These are phyloP conservation scores for Dipodascus geniculatus DNA, from an alignment of 805 yeast genomes.

Conservation along the genomic window DNA sequence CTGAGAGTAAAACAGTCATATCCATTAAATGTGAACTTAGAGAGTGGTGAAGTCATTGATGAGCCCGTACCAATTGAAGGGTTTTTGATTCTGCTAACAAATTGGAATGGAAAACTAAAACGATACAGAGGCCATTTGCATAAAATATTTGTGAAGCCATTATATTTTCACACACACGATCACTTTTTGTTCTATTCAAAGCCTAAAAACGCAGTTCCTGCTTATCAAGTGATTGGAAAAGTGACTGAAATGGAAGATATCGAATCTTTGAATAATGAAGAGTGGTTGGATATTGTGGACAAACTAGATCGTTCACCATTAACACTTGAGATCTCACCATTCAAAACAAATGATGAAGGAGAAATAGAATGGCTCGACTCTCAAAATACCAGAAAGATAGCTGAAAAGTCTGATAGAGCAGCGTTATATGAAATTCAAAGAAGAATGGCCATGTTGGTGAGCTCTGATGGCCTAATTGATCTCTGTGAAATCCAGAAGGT, in stretches of 20 bases:
- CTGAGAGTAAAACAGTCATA: conserved; percentile 32
- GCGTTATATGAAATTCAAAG: conserved; percentile 63
- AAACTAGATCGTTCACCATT: conserved; percentile 23
- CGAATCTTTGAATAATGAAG: conserved; percentile 3
- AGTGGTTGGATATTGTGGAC: conserved; percentile 8
- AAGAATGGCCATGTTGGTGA: conserved; percentile 39
- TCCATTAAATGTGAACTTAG: conserved; percentile 16
- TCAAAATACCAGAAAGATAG: conserved; percentile 28
- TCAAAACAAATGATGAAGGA: conserved; percentile 33
- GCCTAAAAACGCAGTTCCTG: conserved; percentile 50
- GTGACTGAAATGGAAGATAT: conserved; percentile 21
- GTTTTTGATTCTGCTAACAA: conserved; percentile 47
- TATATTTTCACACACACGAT: conserved; percentile 54
- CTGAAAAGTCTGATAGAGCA: conserved; percentile 37
- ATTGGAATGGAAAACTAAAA: conserved; percentile 34
- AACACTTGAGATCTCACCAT: conserved; percentile 42
- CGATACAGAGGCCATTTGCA: conserved; percentile 16
- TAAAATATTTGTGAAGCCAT: conserved; percentile 38
- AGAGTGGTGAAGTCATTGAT: conserved; percentile 15
- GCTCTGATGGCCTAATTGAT: conserved; percentile 53
- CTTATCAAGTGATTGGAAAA: conserved; percentile 24
- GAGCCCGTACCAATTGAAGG: conserved; percentile 83
- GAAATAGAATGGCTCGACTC: conserved; percentile 53
- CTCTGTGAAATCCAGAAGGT: conserved; percentile 37
- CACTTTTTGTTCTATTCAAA: conserved; percentile 48